Base-by-base conservation (phyloP, 805 yeast species). In the Saturnispora galanensis region DNA sequence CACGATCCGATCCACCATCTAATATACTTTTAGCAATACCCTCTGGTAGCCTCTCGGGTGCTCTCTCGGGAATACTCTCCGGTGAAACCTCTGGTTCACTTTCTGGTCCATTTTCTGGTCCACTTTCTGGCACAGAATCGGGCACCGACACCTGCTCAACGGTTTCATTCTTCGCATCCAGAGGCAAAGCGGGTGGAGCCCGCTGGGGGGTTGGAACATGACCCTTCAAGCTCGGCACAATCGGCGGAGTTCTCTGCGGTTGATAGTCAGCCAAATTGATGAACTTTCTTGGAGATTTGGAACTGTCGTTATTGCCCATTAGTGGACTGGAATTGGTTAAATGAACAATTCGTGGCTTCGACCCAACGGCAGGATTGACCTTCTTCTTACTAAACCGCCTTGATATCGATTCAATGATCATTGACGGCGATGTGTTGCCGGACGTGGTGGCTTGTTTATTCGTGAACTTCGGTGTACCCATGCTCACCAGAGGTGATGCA, bases 371-470 rank as follows among this genome's bases (percentile, higher is more conserved):
- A 17, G 31, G 34, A n/a, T 40, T 50, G 12, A 42, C 46, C 28
- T 39, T 40, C 16, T 36, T 48, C 16, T 46, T 47, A 29, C 51
- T 49, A 42, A 61, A 60, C 31, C 56, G 52, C 11, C 62, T 53
- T 5, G 64, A 59, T 21, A 61, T 45, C 10, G 53, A 49, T 35
- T 60, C 60, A 16, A 61, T 49, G 13, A 60, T 40, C 30, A 62
- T 56, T 9, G 58, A 49, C 10, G 63, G 56, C 5, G 61, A 52
- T 21, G 26, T 21, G 26, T 21, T 21, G 26, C 8, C 26, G 6
- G 26, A 21, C 26, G 26, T 26, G 45, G 41, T 17, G 28, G 17
- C 17, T 16, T 36, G 31, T 21, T 21, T 21, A 21, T 21, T 21
- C 7, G 26, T 21, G 26, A 21, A 21, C 8, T 21, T 21, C 26